Conservation (phyloP, 805 yeast genomes). For the Saturnispora serradocipensis region DNA sequence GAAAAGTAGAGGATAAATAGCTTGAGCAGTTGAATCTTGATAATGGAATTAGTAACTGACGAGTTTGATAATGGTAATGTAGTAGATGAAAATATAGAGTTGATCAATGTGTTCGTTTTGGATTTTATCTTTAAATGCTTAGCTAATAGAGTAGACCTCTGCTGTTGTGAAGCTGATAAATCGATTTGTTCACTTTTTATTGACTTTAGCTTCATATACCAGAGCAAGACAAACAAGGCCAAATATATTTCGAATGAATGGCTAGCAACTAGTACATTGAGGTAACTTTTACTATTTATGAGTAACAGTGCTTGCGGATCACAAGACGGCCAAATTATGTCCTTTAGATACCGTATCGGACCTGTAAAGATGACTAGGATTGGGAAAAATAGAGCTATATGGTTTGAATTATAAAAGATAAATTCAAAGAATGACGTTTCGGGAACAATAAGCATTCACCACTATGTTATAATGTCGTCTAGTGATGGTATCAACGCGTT, state of each 20-base stretch:
- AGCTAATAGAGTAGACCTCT: background rate
- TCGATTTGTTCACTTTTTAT: conserved; percentile 1
- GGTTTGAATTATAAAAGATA: background rate
- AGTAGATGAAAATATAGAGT: background rate
- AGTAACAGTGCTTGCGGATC: conserved; percentile 11
- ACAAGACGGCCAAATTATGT: conserved; percentile 10
- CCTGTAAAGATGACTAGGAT: background rate
- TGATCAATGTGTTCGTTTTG: conserved; percentile 3
- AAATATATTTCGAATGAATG: conserved; percentile 23
- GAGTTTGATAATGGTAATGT: background rate
- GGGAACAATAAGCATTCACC: conserved; percentile 3
- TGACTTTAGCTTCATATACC: conserved; percentile 4
- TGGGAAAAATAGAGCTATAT: conserved; percentile 1
- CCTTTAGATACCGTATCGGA: conserved; percentile 8
- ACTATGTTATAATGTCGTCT: background rate
- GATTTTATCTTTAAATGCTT: background rate
- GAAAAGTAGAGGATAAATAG: conserved; percentile 15
- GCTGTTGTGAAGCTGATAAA: conserved; percentile 15
- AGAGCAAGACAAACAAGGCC: conserved; percentile 7
- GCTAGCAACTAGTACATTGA: conserved; percentile 24
- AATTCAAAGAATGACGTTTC: background rate
- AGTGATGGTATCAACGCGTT: background rate
- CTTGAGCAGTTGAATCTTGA: conserved; percentile 13
- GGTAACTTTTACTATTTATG: conserved; percentile 18
- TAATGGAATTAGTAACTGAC: background rate